Base-by-base conservation (phyloP, 148 eudicot species). In the Nepenthes gracilis region DNA sequence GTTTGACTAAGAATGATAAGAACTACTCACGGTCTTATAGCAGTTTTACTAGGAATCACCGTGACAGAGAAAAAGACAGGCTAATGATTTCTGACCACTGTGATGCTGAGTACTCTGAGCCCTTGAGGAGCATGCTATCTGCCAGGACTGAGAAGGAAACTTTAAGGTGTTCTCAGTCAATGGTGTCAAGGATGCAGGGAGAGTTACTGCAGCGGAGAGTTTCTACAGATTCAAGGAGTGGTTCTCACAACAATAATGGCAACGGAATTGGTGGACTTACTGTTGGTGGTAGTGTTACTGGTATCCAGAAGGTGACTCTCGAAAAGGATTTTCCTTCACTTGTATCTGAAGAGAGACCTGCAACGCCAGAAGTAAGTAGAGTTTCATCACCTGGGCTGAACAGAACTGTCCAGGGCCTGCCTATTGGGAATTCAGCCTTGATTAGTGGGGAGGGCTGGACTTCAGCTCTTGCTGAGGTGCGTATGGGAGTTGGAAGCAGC, bases 391-490 rank as follows among this genome's bases (percentile, higher is more conserved):
- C 95, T 67, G 82, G 86, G 56, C 52, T 86, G 72, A 84, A 72
- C 65, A 71, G 74, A 57, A 82, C 85, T 59, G 76, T 76, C 61
- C 88, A 88, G 59, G 71, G 82, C 68, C 66, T 87, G 37, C 78
- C 95, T 33, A 61, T 73, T 64, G 83, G 81, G 38, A 79, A 58
- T 72, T 67, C 89, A 15, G 64, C 78, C 62, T 67, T 83, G 74
- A 72, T 76, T 59, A 78, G 80, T 66, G 80, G 91, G 63, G 96
- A 89, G 71, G 83, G 81, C 3, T 83, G 96, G 92, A 86, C 96
- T n/a, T 93, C 99, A 8, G 89, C 99, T 67, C 78, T 93, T 62
- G 92, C 80, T 35, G 96, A 93, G 78, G 95, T 77, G 55, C 99
- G 95, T 64, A 50, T 62, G n/a, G 69, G 70, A 64, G 72, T 67